Conservation (phyloP, 2,329 filamentous ascomycete genomes). For the Pseudofabraea citricarpa region DNA sequence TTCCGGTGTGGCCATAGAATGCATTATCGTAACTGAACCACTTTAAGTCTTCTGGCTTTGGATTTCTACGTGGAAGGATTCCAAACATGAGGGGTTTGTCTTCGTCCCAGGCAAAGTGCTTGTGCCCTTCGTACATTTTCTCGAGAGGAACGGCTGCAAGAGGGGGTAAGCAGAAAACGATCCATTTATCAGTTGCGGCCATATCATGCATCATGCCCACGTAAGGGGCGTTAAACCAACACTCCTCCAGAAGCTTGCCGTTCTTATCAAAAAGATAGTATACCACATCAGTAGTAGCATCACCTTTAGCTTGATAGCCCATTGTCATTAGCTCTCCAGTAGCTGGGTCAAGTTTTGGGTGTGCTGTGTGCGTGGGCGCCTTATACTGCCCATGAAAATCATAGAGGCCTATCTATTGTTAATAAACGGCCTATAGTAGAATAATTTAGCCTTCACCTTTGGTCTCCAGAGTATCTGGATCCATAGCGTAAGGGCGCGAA, state of each 20-base stretch:
- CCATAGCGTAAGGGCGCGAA: constrained; percentile 43
- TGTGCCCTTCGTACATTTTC: neutral
- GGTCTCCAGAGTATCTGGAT: constrained; percentile 39
- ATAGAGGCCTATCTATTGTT: constrained; percentile 21
- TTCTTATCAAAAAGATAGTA: constrained; percentile 38
- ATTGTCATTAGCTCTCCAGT: constrained; percentile 46
- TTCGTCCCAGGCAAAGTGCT: neutral
- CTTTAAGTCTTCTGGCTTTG: neutral
- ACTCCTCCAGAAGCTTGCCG: constrained; percentile 39
- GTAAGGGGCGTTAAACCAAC: constrained; percentile 42
- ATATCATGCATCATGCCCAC: constrained; percentile 46
- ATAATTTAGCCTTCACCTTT: constrained; percentile 22
- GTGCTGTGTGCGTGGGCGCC: constrained; percentile 42
- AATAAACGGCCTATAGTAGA: neutral
- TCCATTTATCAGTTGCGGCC: constrained; percentile 38
- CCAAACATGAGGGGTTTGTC: neutral
- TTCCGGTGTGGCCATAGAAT: neutral
- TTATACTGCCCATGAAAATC: constrained; percentile 44
- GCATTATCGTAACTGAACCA: neutral
- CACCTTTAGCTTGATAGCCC: constrained; percentile 42
- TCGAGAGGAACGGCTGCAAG: constrained; percentile 24
- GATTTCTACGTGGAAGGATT: neutral
- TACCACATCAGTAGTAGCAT: constrained; percentile 35
- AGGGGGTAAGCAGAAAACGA: constrained; percentile 23
- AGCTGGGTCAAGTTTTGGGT: constrained; percentile 44